Evolutionary conservation across 331 rosid genomes (phyloP).

Genomic region (Acacia concinna): DNA sequence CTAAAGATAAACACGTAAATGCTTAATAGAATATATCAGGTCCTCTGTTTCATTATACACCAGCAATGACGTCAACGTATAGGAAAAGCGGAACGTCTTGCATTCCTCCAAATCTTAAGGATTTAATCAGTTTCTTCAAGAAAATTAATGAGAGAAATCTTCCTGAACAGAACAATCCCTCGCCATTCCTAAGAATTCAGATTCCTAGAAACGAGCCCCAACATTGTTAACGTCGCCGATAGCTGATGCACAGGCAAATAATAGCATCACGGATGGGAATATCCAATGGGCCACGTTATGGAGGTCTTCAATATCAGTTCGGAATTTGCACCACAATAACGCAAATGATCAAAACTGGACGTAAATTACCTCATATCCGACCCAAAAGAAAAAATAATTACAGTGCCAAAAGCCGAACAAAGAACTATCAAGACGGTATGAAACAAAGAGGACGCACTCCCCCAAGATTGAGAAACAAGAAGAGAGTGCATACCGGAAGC

Average conservation of each 20-base stretch:
- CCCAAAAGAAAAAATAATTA: no score
- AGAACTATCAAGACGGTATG: no score
- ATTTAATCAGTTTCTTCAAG: background rate
- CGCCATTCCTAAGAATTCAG: background rate
- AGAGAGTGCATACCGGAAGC: no score
- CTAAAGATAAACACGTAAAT: background rate
- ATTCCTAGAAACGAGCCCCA: conserved; percentile 13
- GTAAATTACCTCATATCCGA: background rate
- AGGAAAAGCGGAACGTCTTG: background rate
- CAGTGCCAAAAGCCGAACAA: no score
- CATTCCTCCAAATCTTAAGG: background rate
- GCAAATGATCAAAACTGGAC: no score
- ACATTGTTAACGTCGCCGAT: conserved; percentile 15
- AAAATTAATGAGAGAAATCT: background rate
- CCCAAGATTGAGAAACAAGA: no score
- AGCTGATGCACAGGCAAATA: background rate
- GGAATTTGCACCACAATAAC: background rate
- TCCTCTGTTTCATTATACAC: background rate
- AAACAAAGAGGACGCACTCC: no score
- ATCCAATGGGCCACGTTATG: background rate
- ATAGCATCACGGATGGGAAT: background rate
- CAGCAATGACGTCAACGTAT: background rate
- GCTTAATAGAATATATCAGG: background rate
- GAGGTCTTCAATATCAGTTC: conserved; percentile 1
- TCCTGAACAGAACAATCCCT: background rate